Percentiles rank a stretch among this genome's conserved stretches.
Evolutionary conservation across 2,329 filamentous ascomycete genomes (phyloP).

Genomic region (Cryphonectria naterciae): DNA sequence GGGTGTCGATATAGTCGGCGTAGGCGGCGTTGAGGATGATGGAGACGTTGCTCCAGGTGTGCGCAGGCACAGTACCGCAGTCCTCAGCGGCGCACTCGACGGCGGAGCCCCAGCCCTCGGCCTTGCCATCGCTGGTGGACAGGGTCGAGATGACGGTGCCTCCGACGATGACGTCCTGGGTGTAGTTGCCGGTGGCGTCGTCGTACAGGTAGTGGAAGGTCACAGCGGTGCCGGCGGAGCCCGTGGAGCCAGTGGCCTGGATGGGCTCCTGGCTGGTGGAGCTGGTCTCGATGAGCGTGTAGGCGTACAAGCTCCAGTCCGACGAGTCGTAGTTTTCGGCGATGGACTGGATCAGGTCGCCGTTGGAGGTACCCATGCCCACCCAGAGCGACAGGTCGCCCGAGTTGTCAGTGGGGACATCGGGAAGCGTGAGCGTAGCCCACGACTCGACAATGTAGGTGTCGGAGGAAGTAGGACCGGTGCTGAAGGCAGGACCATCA

Average conservation of each 20-base stretch:
- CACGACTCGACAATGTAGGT: constrained; percentile 49
- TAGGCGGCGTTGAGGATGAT: constrained; percentile 28
- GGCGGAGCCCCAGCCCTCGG: constrained; percentile 48
- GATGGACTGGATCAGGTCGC: constrained; percentile 52
- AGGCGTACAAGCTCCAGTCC: constrained; percentile 48
- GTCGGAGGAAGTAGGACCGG: constrained; percentile 45
- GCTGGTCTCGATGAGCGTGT: constrained; percentile 44
- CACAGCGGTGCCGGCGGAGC: constrained; percentile 38
- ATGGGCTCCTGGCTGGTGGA: constrained; percentile 39
- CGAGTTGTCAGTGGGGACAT: constrained; percentile 40
- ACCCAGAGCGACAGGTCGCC: constrained; percentile 50
- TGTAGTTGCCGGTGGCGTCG: constrained; percentile 44
- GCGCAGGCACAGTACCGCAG: constrained; percentile 57
- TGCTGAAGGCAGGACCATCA: constrained; percentile 46
- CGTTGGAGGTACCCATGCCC: constrained; percentile 52
- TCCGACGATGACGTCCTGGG: constrained; percentile 44
- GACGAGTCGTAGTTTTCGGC: constrained; percentile 39
- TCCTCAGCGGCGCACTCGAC: constrained; percentile 73
- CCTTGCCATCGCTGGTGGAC: constrained; percentile 48
- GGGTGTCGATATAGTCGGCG: constrained; percentile 23
- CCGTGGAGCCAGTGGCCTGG: constrained; percentile 37
- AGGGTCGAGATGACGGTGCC: constrained; percentile 43
- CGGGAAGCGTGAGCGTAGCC: constrained; percentile 48
- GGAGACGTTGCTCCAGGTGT: constrained; percentile 28
- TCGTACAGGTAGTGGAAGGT: constrained; percentile 45